A percentile compares a stretch with the other conserved stretches of the same genome.
These are phyloP conservation scores for Xylariales sp. DNA, from an alignment of 2,329 filamentous ascomycete species.

Conservation along the genomic window DNA sequence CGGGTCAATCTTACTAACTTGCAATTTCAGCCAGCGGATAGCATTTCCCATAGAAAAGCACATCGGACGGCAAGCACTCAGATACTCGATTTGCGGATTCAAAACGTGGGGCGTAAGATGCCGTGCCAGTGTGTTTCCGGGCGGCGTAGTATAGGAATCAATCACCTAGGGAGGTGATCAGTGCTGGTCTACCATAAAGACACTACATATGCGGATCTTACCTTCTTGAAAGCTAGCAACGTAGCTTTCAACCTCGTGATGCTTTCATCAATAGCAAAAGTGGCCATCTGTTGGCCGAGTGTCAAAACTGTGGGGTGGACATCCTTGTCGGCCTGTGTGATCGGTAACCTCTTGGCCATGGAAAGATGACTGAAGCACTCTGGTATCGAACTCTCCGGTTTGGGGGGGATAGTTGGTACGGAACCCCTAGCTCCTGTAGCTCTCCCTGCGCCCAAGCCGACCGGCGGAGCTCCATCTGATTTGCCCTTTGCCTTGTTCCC, in stretches of 20 bases:
- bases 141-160: conserved; percentile 89
- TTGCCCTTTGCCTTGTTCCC: conserved; percentile 60
- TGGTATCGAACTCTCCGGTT: conserved; percentile 73
- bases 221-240: conserved; percentile 88
- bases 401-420: conserved; percentile 54
- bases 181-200: conserved; percentile 1
- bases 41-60: conserved; percentile 98
- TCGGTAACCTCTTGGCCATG: conserved; percentile 68
- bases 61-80: conserved; percentile 93
- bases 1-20: conserved; percentile 90
- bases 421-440: conserved; percentile 50
- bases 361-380: conserved; percentile 87
- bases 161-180: conserved; percentile 72
- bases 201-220: conserved; percentile 50
- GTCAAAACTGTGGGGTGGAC: conserved; percentile 89
- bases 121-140: conserved; percentile 84
- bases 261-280: conserved; percentile 89
- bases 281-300: conserved; percentile 89
- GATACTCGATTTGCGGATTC: conserved; percentile 93
- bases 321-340: conserved; percentile 73
- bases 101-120: conserved; percentile 93
- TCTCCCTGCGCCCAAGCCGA: conserved; percentile 47
- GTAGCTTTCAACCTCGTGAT: conserved; percentile 89
- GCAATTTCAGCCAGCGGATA: conserved; percentile 92
- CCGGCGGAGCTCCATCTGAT: conserved; percentile 55